Base-by-base conservation (phyloP, 2,329 filamentous ascomycete species). In the Cladosporium sp. region DNA sequence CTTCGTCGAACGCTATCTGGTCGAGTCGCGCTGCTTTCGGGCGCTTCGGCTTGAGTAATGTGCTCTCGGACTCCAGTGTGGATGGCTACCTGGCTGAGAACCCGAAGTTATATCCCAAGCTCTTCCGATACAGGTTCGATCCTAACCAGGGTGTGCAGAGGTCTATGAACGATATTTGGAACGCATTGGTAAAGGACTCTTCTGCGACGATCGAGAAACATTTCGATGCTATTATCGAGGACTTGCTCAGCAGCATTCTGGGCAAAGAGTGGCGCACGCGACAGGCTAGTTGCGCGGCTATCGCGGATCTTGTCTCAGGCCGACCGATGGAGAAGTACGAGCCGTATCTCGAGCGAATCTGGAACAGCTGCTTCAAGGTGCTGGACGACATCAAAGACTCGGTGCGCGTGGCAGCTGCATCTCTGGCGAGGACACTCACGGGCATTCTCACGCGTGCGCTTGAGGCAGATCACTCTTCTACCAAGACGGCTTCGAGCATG, bases 101-200 rank as follows among this genome's bases (percentile, higher is more conserved):
- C 67, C 92, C 92, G 0, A 97, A 96, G 72, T 83, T 99, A 15
- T 97, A 97, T 67, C 91, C 92, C 0, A 97, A 97, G 75, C 83
- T 99, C 1, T 99, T 88, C 74, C 85, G 94, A 50, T 99, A 97
- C 74, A 83, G 92, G 51, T 97, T 97, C 62, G 94, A 99, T 72
- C 94, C 94, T 0, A 97, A 97, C 69, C 82, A 87, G 1, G 96
- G 96, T 64, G 94, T 97, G 12, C 90, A 93, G 71, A 83, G 87
- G 50, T 96, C 93, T 0, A 99, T 99, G 94, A 92, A 96, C 59
- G 91, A 95, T 63, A 97, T 99, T 64, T 99, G 94, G 94, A 92
- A 89, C 67, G 88, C 93, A 0, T 77, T 99, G n/a, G 92, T 97
- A 56, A 96, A 95, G 70, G 92, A 97, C 66, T 84, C 90, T 1